Evolutionary conservation across 2,329 filamentous ascomycete species (phyloP).

Genomic region (Bipolaris cookei): DNA sequence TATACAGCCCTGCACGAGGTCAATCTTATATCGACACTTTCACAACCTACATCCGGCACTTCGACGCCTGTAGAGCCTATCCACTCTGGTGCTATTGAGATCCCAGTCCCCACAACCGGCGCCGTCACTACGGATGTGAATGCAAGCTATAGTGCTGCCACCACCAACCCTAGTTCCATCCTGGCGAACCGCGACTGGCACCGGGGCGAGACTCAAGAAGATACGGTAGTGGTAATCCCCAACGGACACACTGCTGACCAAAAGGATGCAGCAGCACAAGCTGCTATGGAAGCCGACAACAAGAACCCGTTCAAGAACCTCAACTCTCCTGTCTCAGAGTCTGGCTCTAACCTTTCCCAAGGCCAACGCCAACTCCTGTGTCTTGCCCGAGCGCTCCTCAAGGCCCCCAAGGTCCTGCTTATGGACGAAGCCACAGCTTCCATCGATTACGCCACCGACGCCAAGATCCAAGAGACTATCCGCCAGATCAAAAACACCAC

Average conservation of each 20-base stretch:
- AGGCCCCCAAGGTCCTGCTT: constrained; percentile 88
- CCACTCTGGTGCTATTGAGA: constrained; percentile 37
- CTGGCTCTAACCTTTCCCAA: constrained; percentile 92
- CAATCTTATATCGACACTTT: constrained; percentile 71
- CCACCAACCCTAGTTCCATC: constrained; percentile 42
- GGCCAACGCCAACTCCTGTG: constrained; percentile 95
- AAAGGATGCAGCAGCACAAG: constrained; percentile 24
- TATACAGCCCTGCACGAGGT: constrained; percentile 86
- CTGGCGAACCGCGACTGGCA: constrained; percentile 39
- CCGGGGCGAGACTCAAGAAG: constrained; percentile 36
- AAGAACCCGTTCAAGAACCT: constrained; percentile 95
- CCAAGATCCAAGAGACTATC: constrained; percentile 95
- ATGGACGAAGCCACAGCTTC: constrained; percentile 99
- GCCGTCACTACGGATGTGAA: constrained; percentile 36
- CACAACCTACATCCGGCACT: constrained; percentile 46
- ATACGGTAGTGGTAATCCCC: constrained; percentile 42
- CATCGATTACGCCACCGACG: constrained; percentile 94
- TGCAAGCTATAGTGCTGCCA: constrained; percentile 39
- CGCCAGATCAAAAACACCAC: constrained; percentile 91
- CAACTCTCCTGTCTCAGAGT: constrained; percentile 82
- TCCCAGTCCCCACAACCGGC: constrained; percentile 40
- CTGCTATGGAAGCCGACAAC: constrained; percentile 67
- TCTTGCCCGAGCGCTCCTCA: constrained; percentile 89
- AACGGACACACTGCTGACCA: constrained; percentile 40
- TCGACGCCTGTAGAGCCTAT: constrained; percentile 29